Percentiles rank a stretch among this genome's conserved stretches.
Conservation (phyloP, 23 red algal genomes). For the Gracilariopsis chorda region DNA sequence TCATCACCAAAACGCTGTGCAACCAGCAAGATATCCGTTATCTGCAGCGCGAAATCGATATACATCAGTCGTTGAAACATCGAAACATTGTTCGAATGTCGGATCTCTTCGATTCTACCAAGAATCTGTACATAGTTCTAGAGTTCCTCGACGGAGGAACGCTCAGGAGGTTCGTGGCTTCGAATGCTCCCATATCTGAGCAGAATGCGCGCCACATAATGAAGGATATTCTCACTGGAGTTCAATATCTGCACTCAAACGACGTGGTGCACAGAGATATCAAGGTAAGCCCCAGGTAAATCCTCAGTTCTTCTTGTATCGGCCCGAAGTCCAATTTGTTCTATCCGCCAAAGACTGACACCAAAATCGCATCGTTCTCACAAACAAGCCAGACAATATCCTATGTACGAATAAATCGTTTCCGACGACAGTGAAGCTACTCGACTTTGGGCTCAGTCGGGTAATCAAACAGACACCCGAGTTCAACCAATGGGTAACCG, state of each 20-base stretch:
- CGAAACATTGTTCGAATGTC: constrained; percentile 54
- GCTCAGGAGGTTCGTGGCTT: constrained; percentile 35
- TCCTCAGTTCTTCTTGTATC: not conserved
- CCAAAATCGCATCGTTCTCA: too few relatives aligned
- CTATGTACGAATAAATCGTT: constrained; percentile 40
- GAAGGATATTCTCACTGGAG: constrained; percentile 45
- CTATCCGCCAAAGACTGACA: too few relatives aligned
- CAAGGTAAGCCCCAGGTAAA: not conserved
- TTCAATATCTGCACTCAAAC: constrained; percentile 64
- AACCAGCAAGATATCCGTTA: constrained; percentile 52
- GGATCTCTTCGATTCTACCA: constrained; percentile 72
- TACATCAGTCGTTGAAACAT: constrained; percentile 46
- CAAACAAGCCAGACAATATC: constrained; percentile 77
- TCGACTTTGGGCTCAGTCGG: constrained; percentile 81
- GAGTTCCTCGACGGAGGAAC: constrained; percentile 74
- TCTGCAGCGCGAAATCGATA: constrained; percentile 70
- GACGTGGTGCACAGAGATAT: constrained; percentile 75
- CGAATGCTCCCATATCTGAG: constrained; percentile 46
- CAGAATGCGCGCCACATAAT: constrained; percentile 45
- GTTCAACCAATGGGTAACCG: not conserved
- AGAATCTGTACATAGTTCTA: constrained; percentile 65
- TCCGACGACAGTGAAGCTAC: constrained; percentile 69
- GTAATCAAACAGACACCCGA: not conserved
- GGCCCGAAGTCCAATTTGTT: too few relatives aligned
- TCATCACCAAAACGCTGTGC: constrained; percentile 58